These are phyloP conservation scores for Pseudoperonospora humuli DNA, from an alignment of 352 stramenopile species.

Conservation along the genomic window DNA sequence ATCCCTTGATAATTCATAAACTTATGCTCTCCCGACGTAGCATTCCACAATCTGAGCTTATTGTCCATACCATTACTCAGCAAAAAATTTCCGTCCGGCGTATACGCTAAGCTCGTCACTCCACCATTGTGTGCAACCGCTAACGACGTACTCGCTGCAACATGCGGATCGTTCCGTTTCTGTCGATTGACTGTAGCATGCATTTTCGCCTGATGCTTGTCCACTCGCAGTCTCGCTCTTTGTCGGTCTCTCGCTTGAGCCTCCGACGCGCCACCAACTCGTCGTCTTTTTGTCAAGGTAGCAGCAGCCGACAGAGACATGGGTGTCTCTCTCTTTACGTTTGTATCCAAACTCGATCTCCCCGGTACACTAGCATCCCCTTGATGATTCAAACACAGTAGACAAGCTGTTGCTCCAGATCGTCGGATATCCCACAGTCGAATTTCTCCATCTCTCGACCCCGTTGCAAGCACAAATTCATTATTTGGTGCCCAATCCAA, in stretches of 20 bases:
- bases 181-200: conserved; percentile 2
- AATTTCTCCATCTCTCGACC: conserved; percentile 51
- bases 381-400: conserved; percentile 76
- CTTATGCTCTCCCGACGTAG: conserved; percentile 42
- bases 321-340: conserved; percentile 29
- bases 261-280: conserved; percentile 16
- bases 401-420: conserved; percentile 72
- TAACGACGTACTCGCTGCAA: conserved; percentile 38
- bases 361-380: conserved; percentile 37
- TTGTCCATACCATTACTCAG: conserved; percentile 54
- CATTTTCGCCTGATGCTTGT: conserved; percentile 8
- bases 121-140: conserved; percentile 40
- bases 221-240: conserved; percentile 14
- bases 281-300: conserved; percentile 25
- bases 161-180: conserved; percentile 47
- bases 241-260: conserved; percentile 19
- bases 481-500: conserved; percentile 63
- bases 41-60: conserved; percentile 61
- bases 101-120: conserved; percentile 58
- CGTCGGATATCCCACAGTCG: conserved; percentile 84
- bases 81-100: conserved; percentile 52
- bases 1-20: conserved; percentile 65
- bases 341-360: conserved; percentile 46
- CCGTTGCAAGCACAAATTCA: conserved; percentile 67
- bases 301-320: conserved; percentile 26